Percentiles rank a stretch among this genome's conserved stretches.
Conservation (phyloP, 805 yeast genomes). For the Ascoidea rubescens region DNA sequence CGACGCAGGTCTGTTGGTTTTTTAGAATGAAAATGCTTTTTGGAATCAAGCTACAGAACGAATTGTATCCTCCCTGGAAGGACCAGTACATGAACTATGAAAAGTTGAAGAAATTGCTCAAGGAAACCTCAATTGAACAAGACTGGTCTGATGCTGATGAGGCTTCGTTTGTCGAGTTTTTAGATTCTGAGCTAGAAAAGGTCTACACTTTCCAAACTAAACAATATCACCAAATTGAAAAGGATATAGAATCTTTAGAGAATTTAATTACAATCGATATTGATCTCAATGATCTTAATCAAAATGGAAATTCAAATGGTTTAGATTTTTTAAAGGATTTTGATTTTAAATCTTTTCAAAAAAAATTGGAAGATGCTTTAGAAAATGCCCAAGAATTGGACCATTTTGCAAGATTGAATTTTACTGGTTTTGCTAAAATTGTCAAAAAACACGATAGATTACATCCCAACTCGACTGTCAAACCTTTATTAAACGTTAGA, state of each 20-base stretch:
- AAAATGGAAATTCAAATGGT: conserved; percentile 15
- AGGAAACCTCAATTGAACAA: conserved; percentile 41
- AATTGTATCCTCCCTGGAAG: conserved; percentile 83
- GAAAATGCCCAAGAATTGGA: conserved; percentile 75
- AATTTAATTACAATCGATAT: conserved; percentile 31
- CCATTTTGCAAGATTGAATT: conserved; percentile 80
- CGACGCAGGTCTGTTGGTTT: no score
- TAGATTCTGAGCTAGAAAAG: conserved; percentile 62
- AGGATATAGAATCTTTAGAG: conserved; percentile 52
- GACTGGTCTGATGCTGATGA: conserved; percentile 24
- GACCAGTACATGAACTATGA: conserved; percentile 56
- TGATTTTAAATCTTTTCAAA: conserved; percentile 50
- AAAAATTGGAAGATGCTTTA: conserved; percentile 58
- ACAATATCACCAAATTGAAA: conserved; percentile 56
- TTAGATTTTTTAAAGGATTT: conserved; percentile 19
- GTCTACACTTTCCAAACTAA: conserved; percentile 60
- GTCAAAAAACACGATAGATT: conserved; percentile 93
- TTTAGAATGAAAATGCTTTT: conserved; percentile 79
- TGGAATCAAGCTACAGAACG: conserved; percentile 71
- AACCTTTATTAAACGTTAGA: conserved; percentile 78
- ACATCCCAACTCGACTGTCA: conserved; percentile 79
- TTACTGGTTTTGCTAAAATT: conserved; percentile 88
- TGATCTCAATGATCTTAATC: conserved; percentile 9
- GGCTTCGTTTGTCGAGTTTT: conserved; percentile 45
- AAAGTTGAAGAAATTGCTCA: conserved; percentile 47